Percentiles rank a stretch among this genome's conserved stretches.
These are phyloP conservation scores for Rhipidocladum racemiflorum DNA, from an alignment of 176 grass and related monocot species.

Conservation along the genomic window DNA sequence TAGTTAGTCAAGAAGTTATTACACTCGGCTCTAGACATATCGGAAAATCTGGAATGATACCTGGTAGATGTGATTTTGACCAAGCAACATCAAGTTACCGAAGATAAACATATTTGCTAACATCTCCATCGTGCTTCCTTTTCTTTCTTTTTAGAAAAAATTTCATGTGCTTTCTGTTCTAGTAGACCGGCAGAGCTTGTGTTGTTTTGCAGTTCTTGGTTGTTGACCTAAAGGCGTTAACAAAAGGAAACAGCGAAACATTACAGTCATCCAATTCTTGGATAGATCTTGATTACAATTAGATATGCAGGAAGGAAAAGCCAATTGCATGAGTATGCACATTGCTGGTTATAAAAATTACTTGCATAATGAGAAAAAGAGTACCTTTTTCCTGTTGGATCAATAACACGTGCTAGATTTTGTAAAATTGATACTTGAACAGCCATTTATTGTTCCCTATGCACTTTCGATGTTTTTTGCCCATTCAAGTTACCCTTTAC, in stretches of 20 bases:
- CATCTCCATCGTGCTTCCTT: background rate
- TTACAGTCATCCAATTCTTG: background rate
- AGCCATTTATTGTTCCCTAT: background rate
- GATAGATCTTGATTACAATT: background rate
- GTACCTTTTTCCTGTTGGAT: background rate
- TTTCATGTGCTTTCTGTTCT: background rate
- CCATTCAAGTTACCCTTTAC: background rate
- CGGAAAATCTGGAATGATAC: background rate
- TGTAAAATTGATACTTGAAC: background rate
- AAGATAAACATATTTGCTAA: background rate
- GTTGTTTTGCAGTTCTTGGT: background rate
- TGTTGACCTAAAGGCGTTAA: background rate
- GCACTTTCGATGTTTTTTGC: background rate
- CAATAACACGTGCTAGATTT: background rate
- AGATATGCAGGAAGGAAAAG: background rate
- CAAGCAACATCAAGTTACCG: background rate
- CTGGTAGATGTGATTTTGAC: background rate
- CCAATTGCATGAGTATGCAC: background rate
- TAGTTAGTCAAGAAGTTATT: background rate
- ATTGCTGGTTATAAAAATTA: background rate
- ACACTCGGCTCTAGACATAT: background rate
- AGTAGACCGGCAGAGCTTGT: background rate
- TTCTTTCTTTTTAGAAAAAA: background rate
- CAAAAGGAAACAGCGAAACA: background rate
- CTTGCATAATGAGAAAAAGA: background rate